Evolutionary conservation across 129 eudicot species (phyloP).

Genomic region (Flaveria trinervia): DNA sequence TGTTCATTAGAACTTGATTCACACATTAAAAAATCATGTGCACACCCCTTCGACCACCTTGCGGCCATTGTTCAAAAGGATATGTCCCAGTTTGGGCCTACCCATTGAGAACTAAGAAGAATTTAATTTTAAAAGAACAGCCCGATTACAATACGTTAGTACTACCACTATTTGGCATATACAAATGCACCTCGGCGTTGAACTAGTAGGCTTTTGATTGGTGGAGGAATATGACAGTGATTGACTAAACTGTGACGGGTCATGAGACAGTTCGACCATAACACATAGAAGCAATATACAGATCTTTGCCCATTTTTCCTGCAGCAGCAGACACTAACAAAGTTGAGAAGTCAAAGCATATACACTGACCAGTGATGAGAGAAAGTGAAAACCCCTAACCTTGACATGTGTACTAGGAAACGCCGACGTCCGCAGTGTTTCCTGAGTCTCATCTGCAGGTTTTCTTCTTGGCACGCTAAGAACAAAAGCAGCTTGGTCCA

Average conservation of each 20-base stretch:
- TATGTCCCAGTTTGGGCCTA: not conserved
- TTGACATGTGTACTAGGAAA: slow-evolving; percentile 94
- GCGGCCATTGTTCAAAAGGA: not conserved
- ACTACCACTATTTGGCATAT: slow-evolving; percentile 10
- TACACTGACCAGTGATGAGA: not conserved
- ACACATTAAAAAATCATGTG: not conserved
- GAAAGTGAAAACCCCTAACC: slow-evolving; percentile 33
- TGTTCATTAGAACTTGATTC: not conserved
- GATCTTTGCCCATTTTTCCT: slow-evolving; percentile 93
- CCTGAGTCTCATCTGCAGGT: slow-evolving; percentile 73
- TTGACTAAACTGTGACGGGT: slow-evolving; percentile 27
- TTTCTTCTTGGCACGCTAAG: slow-evolving; percentile 78
- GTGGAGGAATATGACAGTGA: not conserved
- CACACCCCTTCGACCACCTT: too few relatives aligned
- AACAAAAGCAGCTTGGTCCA: slow-evolving; percentile 78
- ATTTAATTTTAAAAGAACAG: not conserved
- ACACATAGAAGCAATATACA: slow-evolving; percentile 81
- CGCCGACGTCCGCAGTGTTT: slow-evolving; percentile 77
- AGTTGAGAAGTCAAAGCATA: not conserved
- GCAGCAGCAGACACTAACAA: slow-evolving; percentile 38
- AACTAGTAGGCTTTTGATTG: not conserved
- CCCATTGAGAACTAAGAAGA: not conserved
- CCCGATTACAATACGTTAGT: not conserved
- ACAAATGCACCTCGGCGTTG: slow-evolving; percentile 12
- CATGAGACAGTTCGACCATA: slow-evolving; percentile 87